Evolutionary conservation across 352 stramenopile genomes (phyloP), one percentile per base, ranked within the genome.

Genomic region (Phytophthora citrophthora): DNA sequence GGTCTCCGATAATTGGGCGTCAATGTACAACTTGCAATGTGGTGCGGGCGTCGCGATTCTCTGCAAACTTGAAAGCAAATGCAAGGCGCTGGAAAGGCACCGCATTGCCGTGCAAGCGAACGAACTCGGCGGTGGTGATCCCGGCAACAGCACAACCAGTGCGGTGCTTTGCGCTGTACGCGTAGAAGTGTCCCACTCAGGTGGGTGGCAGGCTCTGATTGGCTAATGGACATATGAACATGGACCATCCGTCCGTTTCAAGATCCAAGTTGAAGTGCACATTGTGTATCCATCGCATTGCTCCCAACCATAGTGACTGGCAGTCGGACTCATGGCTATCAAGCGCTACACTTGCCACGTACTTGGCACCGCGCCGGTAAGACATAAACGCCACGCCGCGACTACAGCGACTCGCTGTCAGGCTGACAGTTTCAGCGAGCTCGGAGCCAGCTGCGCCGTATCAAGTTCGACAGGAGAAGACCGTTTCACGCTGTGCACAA

Each of bases 121-220:
- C 27, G 18, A 60, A 18, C 44, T 32, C 48, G 18, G 48, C 31
- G 34, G 34, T 56, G 50, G 50, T 56, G 49, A 45, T 40, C 15
- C 20, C 34, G 4, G 18, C 26, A 44, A 49, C 44, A 3, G 54
- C 40, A 52, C 41, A 11, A 61, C 52, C 11, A 27, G 13, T 18
- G 46, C 18, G 32, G 43, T 55, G 55, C 45, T 63, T 55, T 52
- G 13, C 31, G 29, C 48, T 54, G 45, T 26, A 40, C 27, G n/a
- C n/a, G 47, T 43, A 54, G 2, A 49, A 50, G 51, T 50, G 39
- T 50, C 39, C 46, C 50, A 50, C 55, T 54, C 2, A 20, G 38
- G 60, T 56, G 36, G 34, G 60, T 63, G 60, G 52, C 60, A 68
- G 36, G 18, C 18, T 57, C 53, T 68, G 60, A 68, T 68, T 68